A percentile compares a stretch with the other conserved stretches of the same genome.
These are phyloP conservation scores for Coemansia sp. DNA, from an alignment of 192 early-diverging fungal species.

Conservation along the genomic window DNA sequence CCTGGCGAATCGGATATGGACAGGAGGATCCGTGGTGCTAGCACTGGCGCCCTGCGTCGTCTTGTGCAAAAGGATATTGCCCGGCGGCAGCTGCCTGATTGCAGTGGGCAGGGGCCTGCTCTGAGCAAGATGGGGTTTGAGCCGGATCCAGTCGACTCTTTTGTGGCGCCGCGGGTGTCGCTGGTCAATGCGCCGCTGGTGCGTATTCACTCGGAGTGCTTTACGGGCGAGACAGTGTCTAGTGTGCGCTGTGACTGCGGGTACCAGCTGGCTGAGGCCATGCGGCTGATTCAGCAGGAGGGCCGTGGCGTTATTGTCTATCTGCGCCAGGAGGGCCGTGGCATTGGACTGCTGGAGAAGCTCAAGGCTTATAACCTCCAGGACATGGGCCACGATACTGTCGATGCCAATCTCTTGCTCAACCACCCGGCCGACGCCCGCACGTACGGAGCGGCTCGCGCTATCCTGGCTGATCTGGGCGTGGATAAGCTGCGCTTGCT, in stretches of 20 bases:
- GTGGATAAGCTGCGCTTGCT: conserved; percentile 76
- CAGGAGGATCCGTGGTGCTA: conserved; percentile 80
- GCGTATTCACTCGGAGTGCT: conserved; percentile 96
- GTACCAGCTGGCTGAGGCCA: conserved; percentile 91
- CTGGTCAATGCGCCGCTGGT: conserved; percentile 69
- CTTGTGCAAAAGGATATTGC: conserved; percentile 49
- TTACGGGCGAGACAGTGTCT: conserved; percentile 94
- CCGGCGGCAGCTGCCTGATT: not conserved
- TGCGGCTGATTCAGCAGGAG: conserved; percentile 82
- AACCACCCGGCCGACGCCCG: conserved; percentile 94
- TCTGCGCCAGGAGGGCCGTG: conserved; percentile 94
- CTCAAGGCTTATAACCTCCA: conserved; percentile 97
- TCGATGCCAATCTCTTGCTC: conserved; percentile 87
- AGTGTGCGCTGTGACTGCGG: conserved; percentile 95
- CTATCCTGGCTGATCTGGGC: conserved; percentile 85
- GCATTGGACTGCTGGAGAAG: conserved; percentile 94
- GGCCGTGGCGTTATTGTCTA: conserved; percentile 95
- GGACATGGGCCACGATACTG: conserved; percentile 94
- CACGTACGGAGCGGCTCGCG: conserved; percentile 87
- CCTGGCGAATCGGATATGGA: conserved; percentile 79
- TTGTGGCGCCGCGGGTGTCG: conserved; percentile 40
- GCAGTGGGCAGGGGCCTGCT: not conserved
- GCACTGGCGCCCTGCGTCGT: conserved; percentile 60
- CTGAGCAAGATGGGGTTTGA: conserved; percentile 21
- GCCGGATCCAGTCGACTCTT: conserved; percentile 35